Base-by-base conservation (phyloP, 495 filamentous ascomycete species). In the Xylaria grammica region DNA sequence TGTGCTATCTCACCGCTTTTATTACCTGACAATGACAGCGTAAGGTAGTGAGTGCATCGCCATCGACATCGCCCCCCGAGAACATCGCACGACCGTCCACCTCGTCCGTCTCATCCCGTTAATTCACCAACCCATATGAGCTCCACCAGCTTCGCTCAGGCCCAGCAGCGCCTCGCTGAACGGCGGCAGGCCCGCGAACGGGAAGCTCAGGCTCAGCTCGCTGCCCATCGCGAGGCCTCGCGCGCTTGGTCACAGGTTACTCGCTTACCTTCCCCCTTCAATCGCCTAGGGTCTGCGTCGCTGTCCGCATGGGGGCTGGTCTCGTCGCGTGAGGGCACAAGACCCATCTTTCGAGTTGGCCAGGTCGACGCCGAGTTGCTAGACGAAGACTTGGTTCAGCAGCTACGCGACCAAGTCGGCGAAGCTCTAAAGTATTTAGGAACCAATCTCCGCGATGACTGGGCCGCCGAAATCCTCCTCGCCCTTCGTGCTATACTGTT, bases 341-440 rank as follows among this genome's bases (percentile, higher is more conserved):
- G 85, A 20, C 96, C 95, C 8, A 90, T 91, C 10, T 97, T 96
- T 74, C 88, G 95, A 44, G 96, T 99, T 11, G 93, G 94, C 7
- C 95, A 99, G 80, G 91, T 99, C 27, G 95, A 99, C 75, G 94
- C 95, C 26, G 96, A 98, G 73, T 78, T 99, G 34, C 79, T 99
- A 44, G 95, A 99, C 75, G 93, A 97, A 72, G 95, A 99, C 77
- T 82, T 99, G 49, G 84, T 98, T 11, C 86, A 88, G 24, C 80
- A 98, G 69, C 78, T 99, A 59, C 92, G 91, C 68, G 88, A 86
- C 24, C 95, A 99, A 73, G 90, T 94, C 15, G 91, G 91, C 57
- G 91, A 97, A 60, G 95, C 90, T 8, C 77, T 98, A 53, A 96
- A 94, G 74, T 96, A 94, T 70, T 91, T 91, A 54, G 90, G 90